Evolutionary conservation across 306 rosid genomes (phyloP).

Genomic region (Cucumis sativus): Cucumber_9930_V3 NC_026655.2:2035001-2035500

Average conservation of each 20-base stretch:
- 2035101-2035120: constrained; percentile 74
- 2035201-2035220: too few species aligned
- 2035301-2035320: too few species aligned
- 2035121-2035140: constrained; percentile 49
- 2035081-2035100: constrained; percentile 74
- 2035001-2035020: constrained; percentile 59
- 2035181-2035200: not conserved
- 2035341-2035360: not conserved
- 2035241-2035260: too few species aligned
- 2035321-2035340: too few species aligned
- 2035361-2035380: not conserved
- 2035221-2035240: too few species aligned
- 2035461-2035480: not conserved
- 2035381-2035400: not conserved
- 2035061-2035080: constrained; percentile 68
- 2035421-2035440: not conserved
- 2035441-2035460: not conserved
- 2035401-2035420: not conserved
- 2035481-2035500: constrained; percentile 89
- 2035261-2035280: too few species aligned
- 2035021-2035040: constrained; percentile 76
- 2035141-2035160: not conserved
- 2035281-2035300: too few species aligned
- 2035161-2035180: not conserved
- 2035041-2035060: constrained; percentile 44